Percentiles rank a stretch among this genome's conserved stretches.
Conservation (phyloP, 495 filamentous ascomycete species). For the Hypoxylon fragiforme region DNA sequence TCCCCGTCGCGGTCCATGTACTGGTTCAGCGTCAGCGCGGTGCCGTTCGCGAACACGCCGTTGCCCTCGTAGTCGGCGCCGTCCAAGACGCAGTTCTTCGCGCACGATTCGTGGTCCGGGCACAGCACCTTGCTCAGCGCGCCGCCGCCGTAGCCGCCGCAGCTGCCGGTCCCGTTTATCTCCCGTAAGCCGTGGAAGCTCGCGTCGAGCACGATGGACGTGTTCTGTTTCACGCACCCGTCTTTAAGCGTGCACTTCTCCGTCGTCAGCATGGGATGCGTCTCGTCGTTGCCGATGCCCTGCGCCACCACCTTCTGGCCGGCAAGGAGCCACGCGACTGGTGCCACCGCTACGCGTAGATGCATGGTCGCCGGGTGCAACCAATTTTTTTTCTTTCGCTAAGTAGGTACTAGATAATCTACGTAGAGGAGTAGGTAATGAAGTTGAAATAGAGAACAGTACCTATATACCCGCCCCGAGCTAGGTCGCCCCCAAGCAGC, state of each 20-base stretch:
- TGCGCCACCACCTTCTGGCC: conserved; percentile 9
- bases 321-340: conserved; percentile 7
- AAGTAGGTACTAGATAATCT: conserved; percentile 6
- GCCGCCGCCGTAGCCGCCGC: conserved; percentile 34
- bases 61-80: conserved; percentile 63
- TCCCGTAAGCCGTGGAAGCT: conserved; percentile 68
- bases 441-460: conserved; percentile 1
- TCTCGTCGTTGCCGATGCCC: conserved; percentile 18
- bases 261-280: conserved; percentile 62
- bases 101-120: conserved; percentile 56
- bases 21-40: conserved; percentile 55
- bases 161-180: conserved; percentile 53
- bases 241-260: conserved; percentile 55
- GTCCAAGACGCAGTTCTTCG: conserved; percentile 62
- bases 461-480: conserved; percentile 14
- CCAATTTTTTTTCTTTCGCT: neutral
- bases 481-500: neutral
- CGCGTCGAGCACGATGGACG: conserved; percentile 64
- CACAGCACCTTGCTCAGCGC: conserved; percentile 58
- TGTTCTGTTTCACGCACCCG: conserved; percentile 56
- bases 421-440: neutral
- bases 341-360: conserved; percentile 2
- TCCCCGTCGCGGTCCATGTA: conserved; percentile 51
- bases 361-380: conserved; percentile 10
- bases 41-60: conserved; percentile 59